These are phyloP conservation scores for Lipomyces spencermartinsiae DNA, from an alignment of 805 yeast species.

Conservation along the genomic window DNA sequence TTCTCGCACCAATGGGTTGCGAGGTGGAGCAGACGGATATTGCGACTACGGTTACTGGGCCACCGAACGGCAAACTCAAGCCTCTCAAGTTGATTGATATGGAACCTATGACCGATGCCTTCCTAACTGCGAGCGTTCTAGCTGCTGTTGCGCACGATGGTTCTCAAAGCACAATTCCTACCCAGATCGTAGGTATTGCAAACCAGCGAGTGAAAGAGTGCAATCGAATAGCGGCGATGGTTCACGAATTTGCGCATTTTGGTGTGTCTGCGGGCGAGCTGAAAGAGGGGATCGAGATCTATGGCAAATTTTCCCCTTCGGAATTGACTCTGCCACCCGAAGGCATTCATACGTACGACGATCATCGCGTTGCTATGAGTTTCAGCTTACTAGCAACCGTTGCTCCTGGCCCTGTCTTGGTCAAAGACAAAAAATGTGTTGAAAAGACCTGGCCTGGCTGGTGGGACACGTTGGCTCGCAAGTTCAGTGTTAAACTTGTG, in stretches of 20 bases:
- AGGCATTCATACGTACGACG: constrained; percentile 84
- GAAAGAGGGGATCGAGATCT: constrained; percentile 89
- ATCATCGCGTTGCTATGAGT: constrained; percentile 98
- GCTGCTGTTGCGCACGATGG: constrained; percentile 78
- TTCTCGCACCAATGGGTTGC: constrained; percentile 94
- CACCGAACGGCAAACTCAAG: constrained; percentile 68
- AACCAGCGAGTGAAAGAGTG: constrained; percentile 98
- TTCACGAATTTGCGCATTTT: constrained; percentile 81
- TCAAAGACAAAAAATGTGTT: constrained; percentile 88
- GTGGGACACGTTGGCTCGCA: constrained; percentile 91
- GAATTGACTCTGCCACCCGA: constrained; percentile 63
- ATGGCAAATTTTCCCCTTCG: constrained; percentile 58
- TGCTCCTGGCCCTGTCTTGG: constrained; percentile 63
- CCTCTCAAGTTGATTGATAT: constrained; percentile 83
- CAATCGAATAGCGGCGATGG: constrained; percentile 95
- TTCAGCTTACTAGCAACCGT: constrained; percentile 86
- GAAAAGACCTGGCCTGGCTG: constrained; percentile 99
- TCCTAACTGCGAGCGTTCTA: constrained; percentile 92
- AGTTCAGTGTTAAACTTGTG: constrained; percentile 66
- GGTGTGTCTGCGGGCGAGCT: constrained; percentile 86
- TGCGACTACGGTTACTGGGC: constrained; percentile 92
- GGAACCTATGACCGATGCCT: constrained; percentile 99
- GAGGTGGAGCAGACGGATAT: constrained; percentile 78
- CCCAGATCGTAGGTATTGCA: constrained; percentile 92
- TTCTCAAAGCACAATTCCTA: constrained; percentile 55